A percentile compares a stretch with the other conserved stretches of the same genome.
These are phyloP conservation scores for Phaeosphaeriaceae sp. DNA, from an alignment of 2,329 filamentous ascomycete species.

Conservation along the genomic window DNA sequence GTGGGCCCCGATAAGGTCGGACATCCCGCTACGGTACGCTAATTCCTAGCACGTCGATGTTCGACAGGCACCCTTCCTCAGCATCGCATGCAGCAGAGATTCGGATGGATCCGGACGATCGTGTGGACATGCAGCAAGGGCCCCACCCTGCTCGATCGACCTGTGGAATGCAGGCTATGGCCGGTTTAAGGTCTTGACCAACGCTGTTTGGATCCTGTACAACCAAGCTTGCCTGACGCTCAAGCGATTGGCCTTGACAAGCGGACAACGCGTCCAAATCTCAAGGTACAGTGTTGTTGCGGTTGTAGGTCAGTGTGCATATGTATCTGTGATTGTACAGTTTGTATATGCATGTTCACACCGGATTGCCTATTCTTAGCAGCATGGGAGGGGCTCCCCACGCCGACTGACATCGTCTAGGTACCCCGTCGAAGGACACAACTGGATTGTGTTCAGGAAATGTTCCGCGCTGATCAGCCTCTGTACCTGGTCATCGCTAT, in stretches of 20 bases:
- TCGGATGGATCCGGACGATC: conserved; percentile 46
- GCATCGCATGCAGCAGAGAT: conserved; percentile 36
- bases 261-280: conserved; percentile 13
- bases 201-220: conserved; percentile 26
- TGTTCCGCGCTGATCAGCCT: background rate
- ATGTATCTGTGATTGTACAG: conserved; percentile 17
- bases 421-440: background rate
- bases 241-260: conserved; percentile 27
- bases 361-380: conserved; percentile 8
- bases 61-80: conserved; percentile 16
- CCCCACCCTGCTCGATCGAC: conserved; percentile 13
- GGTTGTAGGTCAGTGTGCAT: conserved; percentile 13
- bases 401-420: background rate
- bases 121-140: conserved; percentile 22
- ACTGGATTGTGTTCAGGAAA: background rate
- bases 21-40: conserved; percentile 28
- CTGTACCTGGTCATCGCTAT: background rate
- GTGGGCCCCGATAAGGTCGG: conserved; percentile 10
- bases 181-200: conserved; percentile 30
- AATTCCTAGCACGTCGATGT: conserved; percentile 13
- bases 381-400: background rate
- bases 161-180: conserved; percentile 38
- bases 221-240: conserved; percentile 23
- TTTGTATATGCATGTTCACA: conserved; percentile 23
- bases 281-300: conserved; percentile 8